A percentile compares a stretch with the other conserved stretches of the same genome.
Evolutionary conservation across 2,329 filamentous ascomycete genomes (phyloP).

Genomic region (Coniella vitis): DNA sequence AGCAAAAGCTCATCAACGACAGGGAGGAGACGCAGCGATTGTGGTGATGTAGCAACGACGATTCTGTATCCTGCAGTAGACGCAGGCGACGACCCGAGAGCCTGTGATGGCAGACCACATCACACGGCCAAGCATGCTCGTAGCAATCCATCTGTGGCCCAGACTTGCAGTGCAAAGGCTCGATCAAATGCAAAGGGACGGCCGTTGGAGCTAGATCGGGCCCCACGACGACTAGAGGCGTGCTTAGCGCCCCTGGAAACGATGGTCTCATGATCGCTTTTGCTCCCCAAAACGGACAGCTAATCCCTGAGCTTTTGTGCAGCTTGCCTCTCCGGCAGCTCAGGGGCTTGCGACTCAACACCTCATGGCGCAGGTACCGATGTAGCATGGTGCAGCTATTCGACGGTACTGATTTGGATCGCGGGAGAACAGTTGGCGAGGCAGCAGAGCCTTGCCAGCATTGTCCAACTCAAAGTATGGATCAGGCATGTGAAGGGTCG

Average conservation of each 20-base stretch:
- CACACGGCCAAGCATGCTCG: background rate
- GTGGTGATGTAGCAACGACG: background rate
- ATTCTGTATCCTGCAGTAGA: background rate
- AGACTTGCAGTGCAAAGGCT: too few species aligned
- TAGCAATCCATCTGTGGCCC: too few species aligned
- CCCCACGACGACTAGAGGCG: slow-evolving; percentile 15
- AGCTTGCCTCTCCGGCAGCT: slow-evolving; percentile 3
- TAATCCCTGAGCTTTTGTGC: slow-evolving; percentile 15
- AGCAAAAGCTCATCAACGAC: too few species aligned
- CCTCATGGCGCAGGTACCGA: slow-evolving; percentile 7
- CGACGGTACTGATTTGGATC: slow-evolving; percentile 4
- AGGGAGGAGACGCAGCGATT: background rate
- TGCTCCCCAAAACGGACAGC: slow-evolving; percentile 8
- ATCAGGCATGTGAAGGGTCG: slow-evolving; percentile 11
- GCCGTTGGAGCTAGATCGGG: slow-evolving; percentile 15
- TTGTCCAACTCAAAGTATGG: background rate
- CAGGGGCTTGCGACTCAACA: background rate
- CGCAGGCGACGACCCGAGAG: background rate
- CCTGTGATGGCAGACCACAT: slow-evolving; percentile 2
- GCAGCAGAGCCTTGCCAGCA: too few species aligned
- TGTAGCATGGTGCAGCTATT: slow-evolving; percentile 2
- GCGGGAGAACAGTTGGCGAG: background rate
- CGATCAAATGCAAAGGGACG: background rate
- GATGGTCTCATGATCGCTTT: slow-evolving; percentile 14
- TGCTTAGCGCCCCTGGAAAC: slow-evolving; percentile 10